Evolutionary conservation across 148 eudicot species (phyloP), one percentile per base, ranked within the genome.

Genomic region (Vaccinium vitisidaea): DNA sequence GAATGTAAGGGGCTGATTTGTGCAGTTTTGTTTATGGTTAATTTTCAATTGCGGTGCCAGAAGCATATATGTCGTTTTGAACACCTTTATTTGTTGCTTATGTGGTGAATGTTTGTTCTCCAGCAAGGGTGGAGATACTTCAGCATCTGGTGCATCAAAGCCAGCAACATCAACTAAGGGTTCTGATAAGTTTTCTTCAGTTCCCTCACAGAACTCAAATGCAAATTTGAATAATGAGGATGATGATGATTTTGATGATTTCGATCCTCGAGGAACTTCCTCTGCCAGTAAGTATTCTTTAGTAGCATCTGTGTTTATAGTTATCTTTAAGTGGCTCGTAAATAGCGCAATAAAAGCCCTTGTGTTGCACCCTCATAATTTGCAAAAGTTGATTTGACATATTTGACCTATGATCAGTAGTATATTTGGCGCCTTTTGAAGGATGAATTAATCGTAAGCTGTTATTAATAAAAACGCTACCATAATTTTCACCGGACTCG

Each of bases 241-340:
- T 82, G 94, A 92, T 58, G 95, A 93, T 80, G 94, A 90, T 49
- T 92, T 90, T 91, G 98, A 95, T 87, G 98, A 95, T 90, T 95
- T 95, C 85, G 97, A 95, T 86, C 98, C 98, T 75, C 91, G 98
- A 52, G 98, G 98, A 83, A 93, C 93, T 80, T 87, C 92, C 18
- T 79, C 80, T 75, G 78, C 91, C 50, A 92, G 98, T 95, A 93
- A 92, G 97, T 88, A 30, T 80, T 84, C 23, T 82, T 9, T 0
- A 52, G 54, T 39, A 46, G 54, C 58, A 54, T 55, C 18, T 32
- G n/a, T 58, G 54, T 16, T 25, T 18, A 54, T 79, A 55, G 48
- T 32, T 79, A 52, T 84, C 61, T 77, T 48, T 23, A 52, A 77
- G 36, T 43, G 21, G 16, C 77, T 25, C 15, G 10, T 19, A 9